Base-by-base conservation (phyloP, 2,329 filamentous ascomycete genomes). In the Epichloe aotearoae region DNA sequence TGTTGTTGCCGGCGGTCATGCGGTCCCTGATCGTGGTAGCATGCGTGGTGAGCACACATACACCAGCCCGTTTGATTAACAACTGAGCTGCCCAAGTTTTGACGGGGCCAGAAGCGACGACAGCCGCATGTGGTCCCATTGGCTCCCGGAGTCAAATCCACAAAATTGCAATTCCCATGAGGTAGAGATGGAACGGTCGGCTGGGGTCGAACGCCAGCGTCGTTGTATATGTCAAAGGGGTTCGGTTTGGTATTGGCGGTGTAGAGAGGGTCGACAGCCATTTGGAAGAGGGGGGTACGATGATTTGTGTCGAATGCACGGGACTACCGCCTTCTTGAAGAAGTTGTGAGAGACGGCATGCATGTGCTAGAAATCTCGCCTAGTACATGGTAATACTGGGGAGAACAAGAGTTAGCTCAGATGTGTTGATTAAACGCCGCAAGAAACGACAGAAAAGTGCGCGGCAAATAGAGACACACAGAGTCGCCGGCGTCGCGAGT, bases 31-130 rank as follows among this genome's bases (percentile, higher is more conserved):
- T 80, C 77, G 54, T 82, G 78, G 54, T 72, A 82, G 61, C 78
- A 82, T 49, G 78, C 78, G 62, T 82, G 78, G 57, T 82, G 78
- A 49, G 74, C 75, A 59, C 78, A 82, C 77, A 81, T 80, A 65
- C 78, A 82, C 70, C 72, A 79, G 52, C 68, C 66, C 30, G 67
- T 58, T 58, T 78, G 71, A 49, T 73, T 72, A 50, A 62, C 56
- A 42, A 65, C 60, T 46, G 66, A 59, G 46, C 63, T 61, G 34
- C 59, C 64, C 44, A 61, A 55, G 50, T 62, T 57, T 50, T 64
- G 65, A 54, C 72, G 72, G 58, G 71, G 72, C 76, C 77, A 82
- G 64, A 81, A 82, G 49, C 77, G 76, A 56, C 77, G 77, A 57
- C 78, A 82, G 60, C 78, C 78, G 55, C 78, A 82, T 53, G 71